These are phyloP conservation scores for Boletus rufocinnamomeus DNA, from an alignment of 768 basidiomycete genomes.

Conservation along the genomic window DNA sequence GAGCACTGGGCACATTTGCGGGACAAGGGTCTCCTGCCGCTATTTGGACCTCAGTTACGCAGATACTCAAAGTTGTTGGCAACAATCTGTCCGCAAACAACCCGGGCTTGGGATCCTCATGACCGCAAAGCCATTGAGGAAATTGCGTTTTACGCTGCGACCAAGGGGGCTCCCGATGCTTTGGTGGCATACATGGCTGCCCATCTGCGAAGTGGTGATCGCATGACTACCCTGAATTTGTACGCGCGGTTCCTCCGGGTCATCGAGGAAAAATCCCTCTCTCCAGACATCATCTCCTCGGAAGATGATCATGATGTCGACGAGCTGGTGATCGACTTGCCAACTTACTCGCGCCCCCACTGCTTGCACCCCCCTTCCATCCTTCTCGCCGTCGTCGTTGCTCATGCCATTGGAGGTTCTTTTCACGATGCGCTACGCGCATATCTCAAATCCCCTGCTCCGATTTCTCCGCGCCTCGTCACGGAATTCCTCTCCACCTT, in stretches of 20 bases:
- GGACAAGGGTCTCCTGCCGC: slow-evolving; percentile 43
- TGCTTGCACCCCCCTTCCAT: slow-evolving; percentile 34
- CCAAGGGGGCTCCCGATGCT: slow-evolving; percentile 44
- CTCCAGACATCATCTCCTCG: slow-evolving; percentile 14
- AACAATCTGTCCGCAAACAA: slow-evolving; percentile 26
- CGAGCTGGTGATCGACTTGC: slow-evolving; percentile 28
- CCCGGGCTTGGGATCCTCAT: slow-evolving; percentile 28
- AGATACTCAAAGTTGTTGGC: slow-evolving; percentile 41
- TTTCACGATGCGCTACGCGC: slow-evolving; percentile 56
- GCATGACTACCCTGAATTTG: slow-evolving; percentile 45
- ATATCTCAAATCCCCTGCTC: slow-evolving; percentile 42
- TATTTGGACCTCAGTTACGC: slow-evolving; percentile 48
- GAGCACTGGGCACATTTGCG: slow-evolving; percentile 47
- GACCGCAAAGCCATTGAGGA: slow-evolving; percentile 40
- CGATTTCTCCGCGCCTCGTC: slow-evolving; percentile 37
- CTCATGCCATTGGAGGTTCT: slow-evolving; percentile 58
- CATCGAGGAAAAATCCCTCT: slow-evolving; percentile 19
- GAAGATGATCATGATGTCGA: slow-evolving; percentile 26
- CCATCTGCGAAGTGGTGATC: slow-evolving; percentile 44
- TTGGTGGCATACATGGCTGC: slow-evolving; percentile 52
- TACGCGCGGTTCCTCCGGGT: slow-evolving; percentile 42
- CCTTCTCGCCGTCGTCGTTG: slow-evolving; percentile 57
- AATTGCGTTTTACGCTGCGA: slow-evolving; percentile 54
- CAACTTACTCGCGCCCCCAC: slow-evolving; percentile 19
- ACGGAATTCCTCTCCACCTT: slow-evolving; percentile 44